A percentile compares a stretch with the other conserved stretches of the same genome.
Evolutionary conservation across 495 filamentous ascomycete species (phyloP).

Genomic region (Stereocaulon alpinum): DNA sequence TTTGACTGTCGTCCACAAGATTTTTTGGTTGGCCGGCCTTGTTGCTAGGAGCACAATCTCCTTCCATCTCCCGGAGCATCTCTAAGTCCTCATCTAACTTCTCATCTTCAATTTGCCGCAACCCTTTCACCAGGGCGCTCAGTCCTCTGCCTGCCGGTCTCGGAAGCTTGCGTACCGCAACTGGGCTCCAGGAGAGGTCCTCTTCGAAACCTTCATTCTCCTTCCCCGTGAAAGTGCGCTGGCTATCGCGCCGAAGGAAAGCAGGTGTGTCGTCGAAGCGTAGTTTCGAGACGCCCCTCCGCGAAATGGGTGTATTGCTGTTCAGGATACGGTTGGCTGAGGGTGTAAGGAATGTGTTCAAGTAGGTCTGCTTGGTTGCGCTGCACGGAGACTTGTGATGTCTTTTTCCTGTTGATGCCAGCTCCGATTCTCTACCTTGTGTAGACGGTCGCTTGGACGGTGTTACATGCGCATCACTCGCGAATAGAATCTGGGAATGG

Average conservation of each 20-base stretch:
- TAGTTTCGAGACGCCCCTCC: conserved; percentile 10
- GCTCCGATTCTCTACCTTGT: neutral
- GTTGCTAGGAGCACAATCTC: conserved; percentile 29
- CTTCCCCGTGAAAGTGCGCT: conserved; percentile 20
- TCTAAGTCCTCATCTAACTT: conserved; percentile 69
- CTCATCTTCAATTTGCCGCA: conserved; percentile 74
- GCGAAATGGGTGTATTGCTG: conserved; percentile 8
- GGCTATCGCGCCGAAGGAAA: conserved; percentile 18
- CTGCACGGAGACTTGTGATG: neutral
- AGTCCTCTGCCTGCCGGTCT: conserved; percentile 60
- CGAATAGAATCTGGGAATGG: neutral
- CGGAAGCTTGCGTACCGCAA: conserved; percentile 38
- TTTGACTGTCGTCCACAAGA: conserved; percentile 55
- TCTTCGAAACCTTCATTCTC: conserved; percentile 30
- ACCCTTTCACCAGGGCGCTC: conserved; percentile 64
- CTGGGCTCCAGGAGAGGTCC: conserved; percentile 35
- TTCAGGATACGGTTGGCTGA: conserved; percentile 10
- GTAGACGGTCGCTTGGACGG: conserved; percentile 10
- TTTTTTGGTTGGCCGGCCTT: conserved; percentile 28
- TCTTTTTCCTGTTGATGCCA: neutral
- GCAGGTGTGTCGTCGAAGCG: conserved; percentile 20
- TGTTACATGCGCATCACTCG: conserved; percentile 8
- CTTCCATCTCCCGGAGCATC: conserved; percentile 70
- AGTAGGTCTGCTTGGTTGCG: neutral
- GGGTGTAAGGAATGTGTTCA: conserved; percentile 11